Conservation (phyloP, 139 green algal species). For the Closterium sp. region DNA sequence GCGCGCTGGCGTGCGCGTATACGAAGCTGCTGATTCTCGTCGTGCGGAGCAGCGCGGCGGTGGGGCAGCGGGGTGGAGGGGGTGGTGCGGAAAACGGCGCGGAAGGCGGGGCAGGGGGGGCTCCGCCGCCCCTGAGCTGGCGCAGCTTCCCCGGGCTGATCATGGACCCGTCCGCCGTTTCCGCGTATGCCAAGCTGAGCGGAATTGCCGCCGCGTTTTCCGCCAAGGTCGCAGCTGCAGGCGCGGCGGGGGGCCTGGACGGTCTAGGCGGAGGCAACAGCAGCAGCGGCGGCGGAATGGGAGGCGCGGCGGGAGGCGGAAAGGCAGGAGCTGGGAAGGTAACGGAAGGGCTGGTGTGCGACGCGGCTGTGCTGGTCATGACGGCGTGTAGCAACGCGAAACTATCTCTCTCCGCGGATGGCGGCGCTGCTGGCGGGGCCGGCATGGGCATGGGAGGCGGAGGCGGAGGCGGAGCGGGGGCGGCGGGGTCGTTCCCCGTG, state of each 20-base stretch:
- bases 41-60: background rate
- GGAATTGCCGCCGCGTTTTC: background rate
- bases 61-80: background rate
- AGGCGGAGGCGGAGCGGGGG: background rate
- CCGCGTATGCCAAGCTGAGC: background rate
- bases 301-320: background rate
- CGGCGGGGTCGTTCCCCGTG: background rate
- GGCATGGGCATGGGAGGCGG: background rate
- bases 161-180: background rate
- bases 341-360: background rate
- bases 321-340: background rate
- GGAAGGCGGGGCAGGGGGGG: background rate
- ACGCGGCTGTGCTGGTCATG: background rate
- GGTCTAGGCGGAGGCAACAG: background rate
- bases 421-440: background rate
- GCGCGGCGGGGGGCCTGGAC: background rate
- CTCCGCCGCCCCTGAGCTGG: background rate
- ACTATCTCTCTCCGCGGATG: background rate
- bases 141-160: background rate
- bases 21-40: background rate
- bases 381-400: slow-evolving; percentile 2
- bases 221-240: background rate
- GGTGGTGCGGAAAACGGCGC: background rate
- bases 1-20: background rate
- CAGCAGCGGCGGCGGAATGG: background rate